Conservation (phyloP, 73 alveolate species). For the Tetrahymena malaccensis region DNA sequence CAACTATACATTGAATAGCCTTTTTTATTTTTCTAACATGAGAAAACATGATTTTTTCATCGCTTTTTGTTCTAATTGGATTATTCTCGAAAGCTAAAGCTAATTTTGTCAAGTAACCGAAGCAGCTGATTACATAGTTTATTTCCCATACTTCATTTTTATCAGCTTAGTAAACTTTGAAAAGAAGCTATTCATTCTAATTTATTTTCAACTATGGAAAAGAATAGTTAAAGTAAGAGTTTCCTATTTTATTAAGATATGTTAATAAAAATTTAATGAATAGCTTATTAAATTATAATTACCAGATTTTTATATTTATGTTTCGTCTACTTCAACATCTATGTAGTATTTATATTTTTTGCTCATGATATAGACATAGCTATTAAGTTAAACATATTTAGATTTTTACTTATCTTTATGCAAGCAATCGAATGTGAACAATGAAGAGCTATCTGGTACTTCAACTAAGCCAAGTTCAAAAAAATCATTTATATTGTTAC, state of each 20-base stretch:
- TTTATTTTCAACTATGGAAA: not conserved
- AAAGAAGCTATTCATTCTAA: not conserved
- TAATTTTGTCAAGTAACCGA: slow-evolving; percentile 14
- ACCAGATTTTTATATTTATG: not conserved
- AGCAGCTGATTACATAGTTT: slow-evolving; percentile 25
- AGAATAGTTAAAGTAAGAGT: not conserved
- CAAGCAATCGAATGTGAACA: not conserved
- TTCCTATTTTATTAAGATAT: not conserved
- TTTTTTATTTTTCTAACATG: slow-evolving; percentile 13
- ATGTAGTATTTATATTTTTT: not conserved
- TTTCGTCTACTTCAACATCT: not conserved
- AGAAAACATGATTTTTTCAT: slow-evolving; percentile 12
- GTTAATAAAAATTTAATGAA: not conserved
- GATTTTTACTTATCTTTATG: not conserved
- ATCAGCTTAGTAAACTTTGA: slow-evolving; percentile 17
- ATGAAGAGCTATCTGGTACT: not conserved
- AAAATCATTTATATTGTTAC: not conserved
- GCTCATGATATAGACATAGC: not conserved
- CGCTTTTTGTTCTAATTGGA: slow-evolving; percentile 8
- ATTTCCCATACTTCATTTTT: slow-evolving; percentile 46
- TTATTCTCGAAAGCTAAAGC: not conserved
- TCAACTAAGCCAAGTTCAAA: not conserved
- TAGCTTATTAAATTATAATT: not conserved
- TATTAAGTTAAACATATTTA: not conserved
- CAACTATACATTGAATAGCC: slow-evolving; percentile 25